Evolutionary conservation across 2,329 filamentous ascomycete species (phyloP).

Genomic region (Furcasterigmium furcatum): DNA sequence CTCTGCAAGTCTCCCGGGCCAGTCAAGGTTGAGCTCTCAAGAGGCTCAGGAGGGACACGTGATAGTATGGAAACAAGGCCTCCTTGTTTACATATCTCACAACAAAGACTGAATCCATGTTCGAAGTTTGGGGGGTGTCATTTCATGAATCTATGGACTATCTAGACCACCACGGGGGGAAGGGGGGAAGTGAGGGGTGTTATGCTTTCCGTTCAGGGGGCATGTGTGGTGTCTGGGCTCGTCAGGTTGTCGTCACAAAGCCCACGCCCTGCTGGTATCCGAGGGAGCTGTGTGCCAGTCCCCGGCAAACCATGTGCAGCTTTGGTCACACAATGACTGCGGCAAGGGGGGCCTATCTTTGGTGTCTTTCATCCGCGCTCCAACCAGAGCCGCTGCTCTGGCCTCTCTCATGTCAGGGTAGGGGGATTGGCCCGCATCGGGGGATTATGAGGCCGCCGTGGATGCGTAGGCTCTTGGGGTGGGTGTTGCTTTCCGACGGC

Average conservation of each 20-base stretch:
- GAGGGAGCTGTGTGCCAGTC: neutral
- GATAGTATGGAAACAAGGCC: too few species aligned
- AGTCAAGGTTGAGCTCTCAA: too few species aligned
- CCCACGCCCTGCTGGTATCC: neutral
- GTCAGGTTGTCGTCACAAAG: neutral
- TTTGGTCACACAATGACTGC: neutral
- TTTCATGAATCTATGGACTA: neutral
- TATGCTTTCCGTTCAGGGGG: neutral
- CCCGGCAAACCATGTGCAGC: constrained; percentile 3
- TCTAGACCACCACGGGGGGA: neutral
- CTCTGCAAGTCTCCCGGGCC: too few species aligned
- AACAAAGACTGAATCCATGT: neutral
- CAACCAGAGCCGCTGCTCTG: too few species aligned
- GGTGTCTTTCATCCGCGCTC: neutral
- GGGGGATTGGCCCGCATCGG: too few species aligned
- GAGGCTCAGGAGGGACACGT: too few species aligned
- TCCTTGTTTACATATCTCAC: too few species aligned
- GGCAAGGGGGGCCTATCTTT: constrained; percentile 2
- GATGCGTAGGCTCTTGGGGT: too few species aligned
- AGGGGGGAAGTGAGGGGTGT: neutral
- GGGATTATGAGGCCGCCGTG: too few species aligned
- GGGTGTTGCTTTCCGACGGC: too few species aligned
- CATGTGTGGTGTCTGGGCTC: neutral
- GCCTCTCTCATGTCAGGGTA: too few species aligned
- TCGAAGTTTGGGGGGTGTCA: neutral